A percentile compares a stretch with the other conserved stretches of the same genome.
Evolutionary conservation across 352 stramenopile genomes (phyloP).

Genomic region (Phytophthora niederhauseri): DNA sequence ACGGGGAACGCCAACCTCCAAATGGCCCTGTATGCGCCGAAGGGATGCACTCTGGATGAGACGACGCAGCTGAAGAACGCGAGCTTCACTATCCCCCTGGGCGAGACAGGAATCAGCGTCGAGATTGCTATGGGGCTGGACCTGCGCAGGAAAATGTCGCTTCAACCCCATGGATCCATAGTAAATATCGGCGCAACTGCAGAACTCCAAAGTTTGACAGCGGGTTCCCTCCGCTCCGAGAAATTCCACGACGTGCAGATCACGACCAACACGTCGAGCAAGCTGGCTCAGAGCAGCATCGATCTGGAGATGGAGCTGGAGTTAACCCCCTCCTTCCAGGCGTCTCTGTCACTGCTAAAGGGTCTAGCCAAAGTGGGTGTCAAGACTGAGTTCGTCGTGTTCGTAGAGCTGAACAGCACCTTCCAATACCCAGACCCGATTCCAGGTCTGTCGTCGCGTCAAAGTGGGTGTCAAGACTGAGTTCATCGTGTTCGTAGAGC

Average conservation of each 20-base stretch:
- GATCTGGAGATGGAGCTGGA: slow-evolving; percentile 27
- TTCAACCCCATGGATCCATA: slow-evolving; percentile 29
- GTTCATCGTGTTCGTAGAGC: slow-evolving; percentile 29
- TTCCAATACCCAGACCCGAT: slow-evolving; percentile 29
- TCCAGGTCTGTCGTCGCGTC: slow-evolving; percentile 15
- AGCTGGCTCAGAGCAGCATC: slow-evolving; percentile 33
- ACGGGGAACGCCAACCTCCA: slow-evolving; percentile 29
- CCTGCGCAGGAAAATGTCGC: slow-evolving; percentile 25
- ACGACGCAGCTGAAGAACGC: slow-evolving; percentile 32
- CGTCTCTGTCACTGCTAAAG: slow-evolving; percentile 28
- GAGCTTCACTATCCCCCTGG: slow-evolving; percentile 26
- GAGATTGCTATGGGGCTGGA: slow-evolving; percentile 28
- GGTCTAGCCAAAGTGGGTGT: slow-evolving; percentile 22
- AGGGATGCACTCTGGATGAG: slow-evolving; percentile 28
- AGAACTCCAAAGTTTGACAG: slow-evolving; percentile 17
- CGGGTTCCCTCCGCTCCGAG: slow-evolving; percentile 25
- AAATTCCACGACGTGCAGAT: slow-evolving; percentile 29
- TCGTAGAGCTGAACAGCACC: slow-evolving; percentile 33
- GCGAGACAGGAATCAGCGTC: slow-evolving; percentile 28
- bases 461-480: slow-evolving; percentile 27
- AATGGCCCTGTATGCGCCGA: slow-evolving; percentile 28
- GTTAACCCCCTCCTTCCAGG: slow-evolving; percentile 28
- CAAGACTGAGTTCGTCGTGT: slow-evolving; percentile 28
- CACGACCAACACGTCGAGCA: slow-evolving; percentile 27
- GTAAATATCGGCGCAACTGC: slow-evolving; percentile 20